Base-by-base conservation (phyloP, 306 rosid genomes). In the Dicorynia guianensis region DNA sequence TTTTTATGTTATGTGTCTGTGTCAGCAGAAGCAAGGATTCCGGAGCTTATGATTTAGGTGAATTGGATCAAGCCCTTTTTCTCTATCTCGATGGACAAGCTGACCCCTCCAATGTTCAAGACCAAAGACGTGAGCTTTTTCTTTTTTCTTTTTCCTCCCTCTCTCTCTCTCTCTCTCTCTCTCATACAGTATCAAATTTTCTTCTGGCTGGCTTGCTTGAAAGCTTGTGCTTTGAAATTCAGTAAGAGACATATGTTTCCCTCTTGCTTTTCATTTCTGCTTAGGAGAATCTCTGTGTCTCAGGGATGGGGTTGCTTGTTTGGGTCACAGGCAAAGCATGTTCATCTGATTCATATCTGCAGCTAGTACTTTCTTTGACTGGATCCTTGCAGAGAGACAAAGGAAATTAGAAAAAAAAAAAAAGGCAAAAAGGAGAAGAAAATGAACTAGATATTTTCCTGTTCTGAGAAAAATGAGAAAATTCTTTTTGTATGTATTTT, bases 1-100 rank as follows among this genome's bases (percentile, higher is more conserved):
- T 14, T 2, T 54, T 36, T 5, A 33, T 20, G 70, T 18, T 2
- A 11, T 6, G 54, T 40, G 80, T 76, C 71, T 67, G 14, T 76
- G 68, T 64, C 35, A 61, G 57, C 77, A 87, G 97, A 77, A 79
- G 75, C 86, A 92, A 90, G 84, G 99, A 92, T 59, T 77, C 82
- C 0, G 96, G 88, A 68, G 86, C 89, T 57, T 91, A 92, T 86
- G 99, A 92, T 81, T 76, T 96, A 79, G 96, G 96, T 3, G 99
- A 96, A 75, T 70, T 96, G 67, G 99, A 96, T 84, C 99, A 87
- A 85, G 97, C 97, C 2, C 91, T 92, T 74, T 92, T 96, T 82
- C 93, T 87, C 18, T 96, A 96, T 68, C 87, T 92, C n/a, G 96
- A 92, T 79, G 97, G 93, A 80, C 96, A 90, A 64, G 76, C 85